A percentile compares a stretch with the other conserved stretches of the same genome.
Conservation (phyloP, 495 filamentous ascomycete genomes). For the Penicillium antarcticum region DNA sequence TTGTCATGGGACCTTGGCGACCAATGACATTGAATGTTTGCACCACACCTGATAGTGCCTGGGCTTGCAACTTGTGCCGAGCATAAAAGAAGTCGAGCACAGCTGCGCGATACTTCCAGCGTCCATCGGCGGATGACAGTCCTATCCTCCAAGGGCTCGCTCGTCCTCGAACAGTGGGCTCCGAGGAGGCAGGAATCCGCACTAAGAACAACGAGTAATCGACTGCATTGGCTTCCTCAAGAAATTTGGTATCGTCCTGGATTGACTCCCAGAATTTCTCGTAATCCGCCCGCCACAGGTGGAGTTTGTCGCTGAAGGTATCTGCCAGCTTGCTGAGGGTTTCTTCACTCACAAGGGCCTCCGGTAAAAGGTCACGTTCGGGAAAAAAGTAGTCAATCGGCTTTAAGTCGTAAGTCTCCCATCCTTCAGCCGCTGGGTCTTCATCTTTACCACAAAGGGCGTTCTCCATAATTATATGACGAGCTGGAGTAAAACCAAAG, state of each 20-base stretch:
- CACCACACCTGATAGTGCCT: conserved; percentile 59
- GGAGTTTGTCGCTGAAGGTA: conserved; percentile 62
- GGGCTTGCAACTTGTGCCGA: conserved; percentile 60
- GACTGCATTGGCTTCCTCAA: conserved; percentile 57
- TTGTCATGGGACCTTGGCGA: conserved; percentile 62
- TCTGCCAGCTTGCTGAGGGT: conserved; percentile 59
- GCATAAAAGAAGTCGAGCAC: conserved; percentile 73
- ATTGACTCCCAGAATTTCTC: conserved; percentile 46
- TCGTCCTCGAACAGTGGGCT: conserved; percentile 16
- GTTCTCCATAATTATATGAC: conserved; percentile 75
- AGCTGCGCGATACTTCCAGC: conserved; percentile 60
- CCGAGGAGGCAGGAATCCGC: conserved; percentile 46
- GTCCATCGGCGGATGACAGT: conserved; percentile 52
- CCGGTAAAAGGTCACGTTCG: conserved; percentile 62
- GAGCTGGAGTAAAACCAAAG: conserved; percentile 53
- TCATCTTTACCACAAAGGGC: conserved; percentile 54
- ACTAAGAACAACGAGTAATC: conserved; percentile 71
- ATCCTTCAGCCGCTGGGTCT: conserved; percentile 40
- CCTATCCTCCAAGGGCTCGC: conserved; percentile 55
- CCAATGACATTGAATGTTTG: conserved; percentile 57
- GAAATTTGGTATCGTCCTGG: conserved; percentile 56
- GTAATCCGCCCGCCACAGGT: conserved; percentile 47
- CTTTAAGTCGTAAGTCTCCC: conserved; percentile 71
- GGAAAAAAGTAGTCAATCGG: conserved; percentile 70
- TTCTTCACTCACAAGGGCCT: conserved; percentile 52